Evolutionary conservation across 2,329 filamentous ascomycete species (phyloP).

Genomic region (Grosmannia serpens): DNA sequence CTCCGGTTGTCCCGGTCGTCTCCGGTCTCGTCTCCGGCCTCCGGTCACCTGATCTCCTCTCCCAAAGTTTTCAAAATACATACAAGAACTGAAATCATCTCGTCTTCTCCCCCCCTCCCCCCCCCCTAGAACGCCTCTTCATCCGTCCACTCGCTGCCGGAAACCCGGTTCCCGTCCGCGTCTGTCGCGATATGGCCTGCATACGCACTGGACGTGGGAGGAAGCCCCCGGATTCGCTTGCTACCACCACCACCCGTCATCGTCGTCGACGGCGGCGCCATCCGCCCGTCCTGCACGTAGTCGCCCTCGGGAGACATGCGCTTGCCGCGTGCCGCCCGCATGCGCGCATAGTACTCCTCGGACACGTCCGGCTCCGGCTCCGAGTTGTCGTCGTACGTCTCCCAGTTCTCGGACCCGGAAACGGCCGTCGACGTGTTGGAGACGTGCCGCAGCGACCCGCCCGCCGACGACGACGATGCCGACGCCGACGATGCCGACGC

Average conservation of each 20-base stretch:
- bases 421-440: slow-evolving; percentile 65
- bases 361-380: slow-evolving; percentile 64
- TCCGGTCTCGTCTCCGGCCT: not conserved
- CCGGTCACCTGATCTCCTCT: not conserved
- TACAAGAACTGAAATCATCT: not conserved
- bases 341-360: slow-evolving; percentile 70
- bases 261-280: slow-evolving; percentile 17
- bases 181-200: slow-evolving; percentile 39
- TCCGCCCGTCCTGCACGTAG: slow-evolving; percentile 9
- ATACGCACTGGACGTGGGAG: slow-evolving; percentile 31
- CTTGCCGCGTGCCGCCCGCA: slow-evolving; percentile 58
- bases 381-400: slow-evolving; percentile 82
- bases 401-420: slow-evolving; percentile 92
- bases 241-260: slow-evolving; percentile 1
- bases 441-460: slow-evolving; percentile 46
- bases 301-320: slow-evolving; percentile 40
- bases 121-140: slow-evolving; percentile 43
- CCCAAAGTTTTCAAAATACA: not conserved
- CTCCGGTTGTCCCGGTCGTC: not conserved
- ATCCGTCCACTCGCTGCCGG: slow-evolving; percentile 56
- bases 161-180: slow-evolving; percentile 50
- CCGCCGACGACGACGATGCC: slow-evolving; percentile 24
- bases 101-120: not conserved
- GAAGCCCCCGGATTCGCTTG: slow-evolving; percentile 45
- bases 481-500: slow-evolving; percentile 21